phyloP scores from a whole-genome alignment of 768 basidiomycete genomes.

The Phanerodontia chrysosporium region DNA sequence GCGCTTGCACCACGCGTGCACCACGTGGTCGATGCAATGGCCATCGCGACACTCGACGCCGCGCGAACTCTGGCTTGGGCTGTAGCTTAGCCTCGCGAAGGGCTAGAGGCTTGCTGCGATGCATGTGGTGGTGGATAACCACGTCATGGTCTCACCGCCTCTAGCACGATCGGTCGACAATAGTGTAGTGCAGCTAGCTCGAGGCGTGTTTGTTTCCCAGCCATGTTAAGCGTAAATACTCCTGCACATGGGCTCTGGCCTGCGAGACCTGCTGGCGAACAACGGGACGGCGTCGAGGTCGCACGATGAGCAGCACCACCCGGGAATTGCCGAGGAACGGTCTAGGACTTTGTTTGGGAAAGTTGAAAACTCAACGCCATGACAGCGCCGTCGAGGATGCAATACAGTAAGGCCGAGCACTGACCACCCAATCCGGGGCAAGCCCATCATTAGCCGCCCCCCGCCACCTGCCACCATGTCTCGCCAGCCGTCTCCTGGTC shows the following conservation, averaged over 20 bases:
- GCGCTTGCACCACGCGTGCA: not conserved
- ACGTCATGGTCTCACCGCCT: not conserved
- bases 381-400: conserved; percentile 16
- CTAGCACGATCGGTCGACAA: not conserved
- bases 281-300: not conserved
- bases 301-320: conserved; percentile 7
- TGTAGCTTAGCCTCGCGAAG: too few species aligned
- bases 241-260: not conserved
- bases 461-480: conserved; percentile 57
- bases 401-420: conserved; percentile 15
- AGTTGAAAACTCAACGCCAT: conserved; percentile 33
- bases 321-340: conserved; percentile 5
- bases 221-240: not conserved
- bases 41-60: not conserved
- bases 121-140: too few species aligned
- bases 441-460: conserved; percentile 28
- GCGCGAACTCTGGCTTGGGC: too few species aligned
- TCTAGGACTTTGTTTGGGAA: conserved; percentile 30
- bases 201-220: not conserved
- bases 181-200: not conserved
- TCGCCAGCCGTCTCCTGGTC: conserved; percentile 41
- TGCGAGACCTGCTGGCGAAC: not conserved
- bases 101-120: too few species aligned
- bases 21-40: not conserved
- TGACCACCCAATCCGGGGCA: conserved; percentile 26